These are phyloP conservation scores for Neoboletus subvelutipes DNA, from an alignment of 768 basidiomycete genomes.

Conservation along the genomic window DNA sequence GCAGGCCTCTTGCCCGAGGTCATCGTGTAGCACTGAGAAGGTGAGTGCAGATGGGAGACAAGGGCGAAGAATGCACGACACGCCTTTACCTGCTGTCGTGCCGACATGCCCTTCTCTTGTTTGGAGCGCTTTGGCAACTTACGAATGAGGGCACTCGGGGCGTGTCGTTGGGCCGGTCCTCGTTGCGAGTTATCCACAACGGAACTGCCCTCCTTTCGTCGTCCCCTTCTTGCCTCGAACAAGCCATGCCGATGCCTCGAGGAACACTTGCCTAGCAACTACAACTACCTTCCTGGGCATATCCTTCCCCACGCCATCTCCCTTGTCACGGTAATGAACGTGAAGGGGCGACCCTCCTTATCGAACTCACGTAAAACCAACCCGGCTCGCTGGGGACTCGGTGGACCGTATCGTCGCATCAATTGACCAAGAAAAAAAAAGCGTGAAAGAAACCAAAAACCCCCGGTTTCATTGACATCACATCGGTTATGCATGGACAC, in stretches of 20 bases:
- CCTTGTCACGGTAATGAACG: constrained; percentile 25
- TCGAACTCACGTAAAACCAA: background rate
- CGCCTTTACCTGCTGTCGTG: constrained; percentile 36
- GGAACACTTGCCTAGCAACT: constrained; percentile 26
- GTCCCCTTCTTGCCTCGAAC: constrained; percentile 9
- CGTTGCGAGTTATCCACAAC: constrained; percentile 25
- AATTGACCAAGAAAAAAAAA: background rate
- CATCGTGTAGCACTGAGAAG: constrained; percentile 36
- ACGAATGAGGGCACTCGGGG: constrained; percentile 23
- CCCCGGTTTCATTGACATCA: constrained; percentile 11
- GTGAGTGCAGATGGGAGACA: constrained; percentile 36
- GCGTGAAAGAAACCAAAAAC: background rate
- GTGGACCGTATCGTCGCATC: background rate
- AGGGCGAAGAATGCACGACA: constrained; percentile 38
- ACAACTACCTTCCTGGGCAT: constrained; percentile 18
- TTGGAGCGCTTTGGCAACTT: constrained; percentile 29
- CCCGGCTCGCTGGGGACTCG: background rate
- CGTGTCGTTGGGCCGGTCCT: constrained; percentile 22
- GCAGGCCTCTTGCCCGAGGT: constrained; percentile 34
- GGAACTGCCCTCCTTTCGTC: constrained; percentile 20
- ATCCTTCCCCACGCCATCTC: constrained; percentile 20
- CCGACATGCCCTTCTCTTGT: constrained; percentile 35
- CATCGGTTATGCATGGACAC: background rate
- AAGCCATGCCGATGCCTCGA: constrained; percentile 31
- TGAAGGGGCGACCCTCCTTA: constrained; percentile 1